These are phyloP conservation scores for Rhodotorula taiwanensis DNA, from an alignment of 768 basidiomycete species.

Conservation along the genomic window DNA sequence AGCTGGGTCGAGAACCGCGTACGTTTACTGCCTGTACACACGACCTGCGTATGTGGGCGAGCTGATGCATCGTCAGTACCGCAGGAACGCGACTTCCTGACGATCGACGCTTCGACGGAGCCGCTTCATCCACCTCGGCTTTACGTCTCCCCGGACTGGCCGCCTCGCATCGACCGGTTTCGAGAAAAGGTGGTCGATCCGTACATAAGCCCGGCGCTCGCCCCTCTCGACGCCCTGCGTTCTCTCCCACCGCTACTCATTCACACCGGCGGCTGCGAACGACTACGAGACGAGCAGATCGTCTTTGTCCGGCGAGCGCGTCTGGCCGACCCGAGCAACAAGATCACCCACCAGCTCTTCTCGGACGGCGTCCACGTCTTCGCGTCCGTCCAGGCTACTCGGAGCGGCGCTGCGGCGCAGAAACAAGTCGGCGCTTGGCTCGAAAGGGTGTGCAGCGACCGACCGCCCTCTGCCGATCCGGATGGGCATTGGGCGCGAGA, in stretches of 20 bases:
- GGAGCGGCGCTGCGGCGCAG: neutral
- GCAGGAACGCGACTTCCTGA: slow-evolving; percentile 56
- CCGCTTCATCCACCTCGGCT: slow-evolving; percentile 81
- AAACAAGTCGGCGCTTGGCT: slow-evolving; percentile 1
- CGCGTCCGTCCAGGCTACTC: neutral
- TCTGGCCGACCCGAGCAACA: slow-evolving; percentile 58
- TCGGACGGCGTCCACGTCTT: slow-evolving; percentile 62
- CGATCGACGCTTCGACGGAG: slow-evolving; percentile 59
- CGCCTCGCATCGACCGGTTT: slow-evolving; percentile 53
- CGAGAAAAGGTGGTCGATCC: slow-evolving; percentile 52
- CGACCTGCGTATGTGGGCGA: too few species aligned
- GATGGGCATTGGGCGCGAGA: neutral
- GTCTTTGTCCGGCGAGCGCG: slow-evolving; percentile 84
- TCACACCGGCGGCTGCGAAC: slow-evolving; percentile 83
- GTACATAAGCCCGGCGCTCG: slow-evolving; percentile 80
- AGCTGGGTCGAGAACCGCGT: slow-evolving; percentile 84
- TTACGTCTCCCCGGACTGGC: slow-evolving; percentile 52
- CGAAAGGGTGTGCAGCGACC: neutral
- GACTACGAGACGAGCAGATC: slow-evolving; percentile 80
- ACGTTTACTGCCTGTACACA: neutral
- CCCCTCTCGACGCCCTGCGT: slow-evolving; percentile 60
- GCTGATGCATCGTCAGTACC: too few species aligned
- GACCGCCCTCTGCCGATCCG: neutral
- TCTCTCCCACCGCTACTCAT: slow-evolving; percentile 81
- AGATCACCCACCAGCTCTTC: slow-evolving; percentile 77